Conservation (phyloP, 345 rosid species). For the Arabidopsis thaliana region DNA sequence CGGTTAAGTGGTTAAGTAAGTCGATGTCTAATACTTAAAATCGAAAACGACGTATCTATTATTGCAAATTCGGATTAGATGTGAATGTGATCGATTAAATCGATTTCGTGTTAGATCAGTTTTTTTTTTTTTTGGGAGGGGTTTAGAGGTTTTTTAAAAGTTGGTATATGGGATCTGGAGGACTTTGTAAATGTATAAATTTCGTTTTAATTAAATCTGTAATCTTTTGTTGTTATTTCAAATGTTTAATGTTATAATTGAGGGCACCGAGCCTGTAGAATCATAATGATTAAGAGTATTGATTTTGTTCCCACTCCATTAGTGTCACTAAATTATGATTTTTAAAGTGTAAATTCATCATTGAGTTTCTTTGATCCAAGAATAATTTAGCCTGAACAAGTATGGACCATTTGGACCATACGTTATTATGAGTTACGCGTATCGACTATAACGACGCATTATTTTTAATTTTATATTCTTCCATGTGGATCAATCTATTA, state of each 20-base stretch:
- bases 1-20: slow-evolving; percentile 18
- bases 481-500: slow-evolving; percentile 15
- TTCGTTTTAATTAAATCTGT: slow-evolving; percentile 25
- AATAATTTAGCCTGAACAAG: slow-evolving; percentile 19
- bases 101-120: slow-evolving; percentile 26
- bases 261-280: slow-evolving; percentile 38
- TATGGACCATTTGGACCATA: slow-evolving; percentile 46
- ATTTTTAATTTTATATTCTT: background rate
- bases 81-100: slow-evolving; percentile 26
- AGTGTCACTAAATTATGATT: slow-evolving; percentile 36
- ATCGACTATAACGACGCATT: slow-evolving; percentile 23
- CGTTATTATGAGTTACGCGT: slow-evolving; percentile 35
- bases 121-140: background rate
- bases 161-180: slow-evolving; percentile 43
- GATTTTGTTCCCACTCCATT: slow-evolving; percentile 38
- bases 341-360: slow-evolving; percentile 35
- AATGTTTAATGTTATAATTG: slow-evolving; percentile 29
- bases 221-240: slow-evolving; percentile 13
- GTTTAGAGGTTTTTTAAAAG: slow-evolving; percentile 37
- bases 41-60: slow-evolving; percentile 29
- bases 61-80: slow-evolving; percentile 39
- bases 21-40: slow-evolving; percentile 22
- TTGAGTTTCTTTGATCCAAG: slow-evolving; percentile 44
- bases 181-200: slow-evolving; percentile 43
- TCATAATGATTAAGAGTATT: slow-evolving; percentile 42